Base-by-base conservation (phyloP, 2,329 filamentous ascomycete genomes). In the Fusarium avenaceum region DNA sequence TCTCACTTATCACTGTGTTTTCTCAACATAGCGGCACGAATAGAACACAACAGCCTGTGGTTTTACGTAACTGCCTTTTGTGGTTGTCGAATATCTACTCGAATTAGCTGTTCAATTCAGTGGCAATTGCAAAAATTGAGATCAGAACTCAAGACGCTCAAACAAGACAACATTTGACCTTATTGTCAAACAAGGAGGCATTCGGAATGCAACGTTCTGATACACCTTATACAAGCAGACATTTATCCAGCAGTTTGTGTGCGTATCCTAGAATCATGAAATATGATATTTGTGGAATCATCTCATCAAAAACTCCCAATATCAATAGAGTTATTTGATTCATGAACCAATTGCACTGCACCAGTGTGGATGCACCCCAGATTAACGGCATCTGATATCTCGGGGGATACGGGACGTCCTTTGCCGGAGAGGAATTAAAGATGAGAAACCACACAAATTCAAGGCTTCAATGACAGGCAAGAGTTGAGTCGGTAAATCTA, bases 361-460 rank as follows among this genome's bases (percentile, higher is more conserved):
- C 57, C 53, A 52, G 56, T 63, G 67, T 57, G 68, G 64, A 59
- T 65, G 35, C 57, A 71, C 70, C 69, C 70, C 70, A 69, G 70
- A 72, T 72, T 72, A 49, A 72, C 46, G 46, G 38, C 51, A 57
- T 57, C 54, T 60, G 47, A 65, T 63, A 70, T 52, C 57, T 63
- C 51, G 65, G 63, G 63, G 55, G 49, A 48, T 20, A 59, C 52
- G 47, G 61, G 44, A 57, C 32, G 48, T 46, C 39, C 44, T 50
- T 59, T 32, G 35, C 59, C 54, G 55, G 54, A 63, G 35, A 44
- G 14, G 20, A 53, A 28, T 43, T 42, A 38, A 47, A 65, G 32
- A 57, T 48, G 15, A 30, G 33, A 54, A 24, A 45, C 38, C 24
- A 40, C 28, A 8, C 45, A 19, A 51, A 43, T 32, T 22, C 26